A percentile compares a stretch with the other conserved stretches of the same genome.
Conservation (phyloP, 208 protist genomes). For the Trichomonas tenax region DNA sequence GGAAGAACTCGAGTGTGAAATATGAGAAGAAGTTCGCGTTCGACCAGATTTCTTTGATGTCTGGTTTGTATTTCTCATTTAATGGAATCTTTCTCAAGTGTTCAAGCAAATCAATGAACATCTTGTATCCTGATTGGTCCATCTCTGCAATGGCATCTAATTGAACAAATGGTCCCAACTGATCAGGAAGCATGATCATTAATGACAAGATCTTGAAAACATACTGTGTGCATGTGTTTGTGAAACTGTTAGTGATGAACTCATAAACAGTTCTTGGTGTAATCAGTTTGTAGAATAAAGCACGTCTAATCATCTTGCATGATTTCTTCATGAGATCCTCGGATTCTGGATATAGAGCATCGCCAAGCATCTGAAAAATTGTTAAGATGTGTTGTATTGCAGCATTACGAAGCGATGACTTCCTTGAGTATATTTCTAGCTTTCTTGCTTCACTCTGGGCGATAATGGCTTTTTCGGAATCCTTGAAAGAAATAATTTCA, state of each 20-base stretch:
- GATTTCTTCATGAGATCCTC: neutral
- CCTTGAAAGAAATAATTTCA: neutral
- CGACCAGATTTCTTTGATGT: no score
- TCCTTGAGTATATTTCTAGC: no score
- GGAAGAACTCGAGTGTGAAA: neutral
- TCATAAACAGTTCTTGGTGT: neutral
- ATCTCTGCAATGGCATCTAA: neutral
- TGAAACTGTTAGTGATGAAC: neutral
- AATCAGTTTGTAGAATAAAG: neutral
- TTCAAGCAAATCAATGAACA: neutral
- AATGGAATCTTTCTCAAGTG: neutral
- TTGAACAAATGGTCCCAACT: neutral
- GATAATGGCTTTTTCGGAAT: neutral
- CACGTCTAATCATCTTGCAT: neutral
- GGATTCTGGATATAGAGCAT: neutral
- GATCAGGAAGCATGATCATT: neutral
- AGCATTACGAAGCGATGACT: no score
- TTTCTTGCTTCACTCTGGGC: neutral
- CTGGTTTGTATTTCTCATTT: neutral
- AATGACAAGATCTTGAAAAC: neutral
- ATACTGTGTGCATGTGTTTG: neutral
- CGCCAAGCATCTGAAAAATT: neutral
- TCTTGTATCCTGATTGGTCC: neutral
- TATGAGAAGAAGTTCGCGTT: neutral
- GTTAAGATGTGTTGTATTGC: neutral